Percentiles rank a stretch among this genome's conserved stretches.
phyloP scores from a whole-genome alignment of 768 basidiomycete genomes.

The Boletus huronensis region DNA sequence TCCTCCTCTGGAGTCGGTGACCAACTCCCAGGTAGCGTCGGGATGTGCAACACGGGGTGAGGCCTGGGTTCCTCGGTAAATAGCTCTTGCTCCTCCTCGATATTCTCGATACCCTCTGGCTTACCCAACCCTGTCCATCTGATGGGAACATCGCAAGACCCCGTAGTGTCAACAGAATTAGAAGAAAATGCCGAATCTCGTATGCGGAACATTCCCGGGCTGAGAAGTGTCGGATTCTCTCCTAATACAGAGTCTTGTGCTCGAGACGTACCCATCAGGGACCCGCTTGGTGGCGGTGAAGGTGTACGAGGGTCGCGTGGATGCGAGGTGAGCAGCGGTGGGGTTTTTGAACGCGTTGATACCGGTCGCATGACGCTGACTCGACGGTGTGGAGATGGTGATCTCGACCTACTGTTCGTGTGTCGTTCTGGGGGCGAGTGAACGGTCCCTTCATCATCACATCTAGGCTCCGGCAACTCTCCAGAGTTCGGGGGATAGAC shows the following conservation, averaged over 20 bases:
- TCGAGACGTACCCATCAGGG: slow-evolving; percentile 12
- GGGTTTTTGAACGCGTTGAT: slow-evolving; percentile 39
- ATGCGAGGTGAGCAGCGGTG: slow-evolving; percentile 36
- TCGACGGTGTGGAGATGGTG: slow-evolving; percentile 25
- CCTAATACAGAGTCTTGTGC: slow-evolving; percentile 20
- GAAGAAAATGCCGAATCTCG: slow-evolving; percentile 64
- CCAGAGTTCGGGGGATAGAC: slow-evolving; percentile 9
- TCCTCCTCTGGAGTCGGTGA: slow-evolving; percentile 52
- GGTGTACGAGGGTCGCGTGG: slow-evolving; percentile 24
- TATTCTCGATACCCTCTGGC: slow-evolving; percentile 37
- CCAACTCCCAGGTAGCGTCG: slow-evolving; percentile 54
- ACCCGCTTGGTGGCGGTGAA: slow-evolving; percentile 20
- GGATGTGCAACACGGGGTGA: slow-evolving; percentile 30
- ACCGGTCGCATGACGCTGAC: slow-evolving; percentile 31
- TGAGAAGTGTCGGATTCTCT: slow-evolving; percentile 42
- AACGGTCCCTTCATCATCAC: slow-evolving; percentile 17
- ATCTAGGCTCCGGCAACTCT: slow-evolving; percentile 7
- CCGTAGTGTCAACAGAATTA: slow-evolving; percentile 40
- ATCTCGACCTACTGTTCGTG: slow-evolving; percentile 16
- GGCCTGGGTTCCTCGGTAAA: slow-evolving; percentile 24
- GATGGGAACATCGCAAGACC: slow-evolving; percentile 51
- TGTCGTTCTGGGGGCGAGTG: slow-evolving; percentile 18
- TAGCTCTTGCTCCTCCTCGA: slow-evolving; percentile 33
- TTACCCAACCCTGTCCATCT: slow-evolving; percentile 55
- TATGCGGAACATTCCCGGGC: slow-evolving; percentile 50